A percentile compares a stretch with the other conserved stretches of the same genome.
Evolutionary conservation across 2,329 filamentous ascomycete genomes (phyloP).

Genomic region (Sclerotinia subarctica): DNA sequence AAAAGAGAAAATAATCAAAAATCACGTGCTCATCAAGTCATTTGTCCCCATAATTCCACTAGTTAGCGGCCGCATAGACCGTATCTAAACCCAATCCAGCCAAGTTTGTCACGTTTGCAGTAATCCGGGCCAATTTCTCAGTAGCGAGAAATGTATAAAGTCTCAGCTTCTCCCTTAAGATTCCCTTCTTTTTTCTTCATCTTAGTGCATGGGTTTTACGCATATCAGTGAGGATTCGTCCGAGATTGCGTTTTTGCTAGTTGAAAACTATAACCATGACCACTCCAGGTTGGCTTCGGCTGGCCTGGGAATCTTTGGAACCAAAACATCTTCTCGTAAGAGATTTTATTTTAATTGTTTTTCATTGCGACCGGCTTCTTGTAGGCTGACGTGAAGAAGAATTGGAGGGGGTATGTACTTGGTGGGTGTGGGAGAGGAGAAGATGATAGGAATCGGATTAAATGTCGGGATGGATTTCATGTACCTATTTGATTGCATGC

Average conservation of each 20-base stretch:
- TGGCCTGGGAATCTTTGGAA: conserved; percentile 79
- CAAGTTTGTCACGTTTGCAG: conserved; percentile 19
- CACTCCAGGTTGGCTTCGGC: conserved; percentile 66
- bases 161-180: conserved; percentile 9
- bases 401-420: conserved; percentile 5
- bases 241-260: conserved; percentile 86
- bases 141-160: conserved; percentile 13
- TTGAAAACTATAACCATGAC: conserved; percentile 57
- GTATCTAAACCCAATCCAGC: neutral
- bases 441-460: neutral
- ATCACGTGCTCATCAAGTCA: fast-evolving
- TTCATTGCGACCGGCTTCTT: conserved; percentile 51
- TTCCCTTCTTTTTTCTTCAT: conserved; percentile 46
- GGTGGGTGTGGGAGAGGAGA: neutral
- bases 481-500: neutral
- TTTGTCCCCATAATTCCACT: neutral
- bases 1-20: neutral
- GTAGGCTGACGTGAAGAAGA: conserved; percentile 52
- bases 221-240: conserved; percentile 84
- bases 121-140: neutral
- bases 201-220: conserved; percentile 56
- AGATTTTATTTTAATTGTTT: conserved; percentile 39
- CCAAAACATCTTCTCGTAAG: conserved; percentile 40
- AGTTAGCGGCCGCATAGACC: neutral
- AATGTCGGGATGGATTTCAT: neutral